Percentiles rank a stretch among this genome's conserved stretches.
phyloP scores from a whole-genome alignment of 1,284 basidiomycete genomes.

The Blastosporella zonata region DNA sequence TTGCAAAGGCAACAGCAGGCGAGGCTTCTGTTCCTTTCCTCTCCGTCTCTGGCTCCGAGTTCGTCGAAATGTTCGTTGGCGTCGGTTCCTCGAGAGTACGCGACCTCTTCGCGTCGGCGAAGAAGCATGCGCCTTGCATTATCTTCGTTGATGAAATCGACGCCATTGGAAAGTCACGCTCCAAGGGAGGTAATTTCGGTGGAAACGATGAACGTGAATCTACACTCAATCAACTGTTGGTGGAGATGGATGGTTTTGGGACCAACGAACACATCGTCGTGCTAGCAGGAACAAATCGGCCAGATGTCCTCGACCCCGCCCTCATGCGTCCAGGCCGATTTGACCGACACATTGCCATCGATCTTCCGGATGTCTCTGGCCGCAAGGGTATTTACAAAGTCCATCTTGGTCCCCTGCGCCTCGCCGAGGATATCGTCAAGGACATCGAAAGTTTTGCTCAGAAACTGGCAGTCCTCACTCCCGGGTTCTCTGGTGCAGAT shows the following conservation, averaged over 20 bases:
- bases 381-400: conserved; percentile 94
- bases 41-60: conserved; percentile 97
- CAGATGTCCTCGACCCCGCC: conserved; percentile 93
- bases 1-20: conserved; percentile 98
- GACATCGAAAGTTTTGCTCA: conserved; percentile 71
- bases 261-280: conserved; percentile 96
- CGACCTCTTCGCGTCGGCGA: conserved; percentile 95
- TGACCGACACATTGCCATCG: conserved; percentile 95
- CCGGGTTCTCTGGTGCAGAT: conserved; percentile 98
- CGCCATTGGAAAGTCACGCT: conserved; percentile 95
- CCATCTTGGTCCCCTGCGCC: conserved; percentile 84
- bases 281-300: conserved; percentile 94
- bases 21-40: conserved; percentile 98
- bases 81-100: conserved; percentile 97
- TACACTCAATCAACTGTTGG: conserved; percentile 95
- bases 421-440: conserved; percentile 55
- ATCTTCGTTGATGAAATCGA: conserved; percentile 99
- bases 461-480: conserved; percentile 94
- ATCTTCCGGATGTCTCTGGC: conserved; percentile 92
- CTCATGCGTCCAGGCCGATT: conserved; percentile 97
- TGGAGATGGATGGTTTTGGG: conserved; percentile 99
- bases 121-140: conserved; percentile 98
- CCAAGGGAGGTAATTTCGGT: conserved; percentile 85
- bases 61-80: conserved; percentile 99
- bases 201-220: conserved; percentile 99